Evolutionary conservation across 2,329 filamentous ascomycete species (phyloP), one percentile per base, ranked within the genome.

Genomic region (Exophiala viscosa): DNA sequence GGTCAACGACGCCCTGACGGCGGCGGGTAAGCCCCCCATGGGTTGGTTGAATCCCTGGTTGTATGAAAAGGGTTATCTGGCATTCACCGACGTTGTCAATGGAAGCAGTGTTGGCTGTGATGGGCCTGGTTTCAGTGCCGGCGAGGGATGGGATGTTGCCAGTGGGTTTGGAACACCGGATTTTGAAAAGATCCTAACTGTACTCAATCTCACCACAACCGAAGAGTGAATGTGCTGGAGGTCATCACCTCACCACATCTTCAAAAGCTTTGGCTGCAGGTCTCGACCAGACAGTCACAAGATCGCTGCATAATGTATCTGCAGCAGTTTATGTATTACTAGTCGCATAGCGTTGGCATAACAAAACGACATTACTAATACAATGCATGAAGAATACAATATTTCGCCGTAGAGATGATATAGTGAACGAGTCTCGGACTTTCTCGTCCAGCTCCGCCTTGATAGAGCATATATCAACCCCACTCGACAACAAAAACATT

Each of bases 21-120:
- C 73, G 0, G 69, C 67, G 5, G 77, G 77, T 4, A 75, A 78
- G 62, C 63, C 73, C 0, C 66, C 73, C 0, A 67, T 84, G 39
- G 82, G 82, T 0, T 84, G 81, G 69, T 55, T 84, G 42, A 84
- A 85, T 61, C 81, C 81, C 0, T 83, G 79, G 77, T 63, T 84
- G 5, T 85, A 84, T 62, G 68, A 67, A 9, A 76, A 74, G 3
- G 61, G 61, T 32, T 73, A 71, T 50, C 65, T 70, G 55, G 78
- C 70, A 0, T 67, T 83, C 14, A 80, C 69, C 1, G 80, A 83
- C 58, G 66, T 72, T 23, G 61, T 66, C 5, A 65, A 57, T 18
- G 70, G 70, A 7, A 57, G 50, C 28, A 65, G 66, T 3, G 60
- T 66, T 39, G 70, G 70, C 5, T 73, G 70, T 50, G 57, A 64